These are phyloP conservation scores for Stellera chamaejasme DNA, from an alignment of 345 rosid species.

Conservation along the genomic window DNA sequence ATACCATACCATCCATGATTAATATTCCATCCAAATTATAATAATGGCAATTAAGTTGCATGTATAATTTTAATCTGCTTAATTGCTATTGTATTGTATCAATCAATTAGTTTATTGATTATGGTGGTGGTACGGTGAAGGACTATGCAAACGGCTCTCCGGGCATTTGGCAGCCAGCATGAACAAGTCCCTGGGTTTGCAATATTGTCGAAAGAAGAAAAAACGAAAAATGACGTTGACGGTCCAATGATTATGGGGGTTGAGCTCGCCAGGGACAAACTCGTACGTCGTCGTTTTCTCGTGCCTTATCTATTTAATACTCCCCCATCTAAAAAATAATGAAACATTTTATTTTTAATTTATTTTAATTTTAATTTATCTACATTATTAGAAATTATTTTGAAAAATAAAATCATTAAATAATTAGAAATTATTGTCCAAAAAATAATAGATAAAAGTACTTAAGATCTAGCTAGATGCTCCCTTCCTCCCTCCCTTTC, in stretches of 20 bases:
- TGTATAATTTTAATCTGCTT: not conserved
- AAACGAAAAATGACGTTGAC: slow-evolving; percentile 35
- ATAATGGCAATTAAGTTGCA: not conserved
- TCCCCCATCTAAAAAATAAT: too few relatives aligned
- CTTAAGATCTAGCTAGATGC: too few relatives aligned
- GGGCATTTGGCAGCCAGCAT: slow-evolving; percentile 46
- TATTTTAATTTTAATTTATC: too few relatives aligned
- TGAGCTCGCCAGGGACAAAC: slow-evolving; percentile 62
- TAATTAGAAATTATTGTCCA: too few relatives aligned
- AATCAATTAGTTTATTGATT: too few relatives aligned
- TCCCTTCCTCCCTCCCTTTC: too few relatives aligned
- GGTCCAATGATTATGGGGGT: slow-evolving; percentile 45
- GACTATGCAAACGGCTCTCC: slow-evolving; percentile 76
- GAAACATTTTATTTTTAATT: too few relatives aligned
- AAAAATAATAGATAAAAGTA: too few relatives aligned
- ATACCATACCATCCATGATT: not conserved
- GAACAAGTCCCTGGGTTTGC: slow-evolving; percentile 23
- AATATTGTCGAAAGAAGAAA: slow-evolving; percentile 31
- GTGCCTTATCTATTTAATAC: not conserved
- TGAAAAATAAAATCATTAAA: too few relatives aligned
- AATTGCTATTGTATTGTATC: not conserved
- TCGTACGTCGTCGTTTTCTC: slow-evolving; percentile 24
- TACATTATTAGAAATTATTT: too few relatives aligned
- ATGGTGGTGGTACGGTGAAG: slow-evolving; percentile 7
- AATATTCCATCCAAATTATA: not conserved